These are phyloP conservation scores for Bremia lactucae DNA, from an alignment of 352 stramenopile species.

Conservation along the genomic window DNA sequence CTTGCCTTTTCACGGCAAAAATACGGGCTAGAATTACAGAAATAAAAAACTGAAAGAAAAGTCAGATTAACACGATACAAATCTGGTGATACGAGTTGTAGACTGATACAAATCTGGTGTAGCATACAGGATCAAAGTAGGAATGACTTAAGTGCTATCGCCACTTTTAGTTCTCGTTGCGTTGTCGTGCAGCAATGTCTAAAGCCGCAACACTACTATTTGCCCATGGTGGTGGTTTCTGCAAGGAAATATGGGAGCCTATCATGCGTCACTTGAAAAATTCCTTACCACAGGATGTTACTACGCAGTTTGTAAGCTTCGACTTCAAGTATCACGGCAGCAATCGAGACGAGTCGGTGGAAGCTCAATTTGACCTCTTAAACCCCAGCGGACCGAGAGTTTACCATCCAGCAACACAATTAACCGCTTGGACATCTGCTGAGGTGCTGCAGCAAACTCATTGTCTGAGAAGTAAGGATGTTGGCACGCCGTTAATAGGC, in stretches of 20 bases:
- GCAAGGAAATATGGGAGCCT: conserved; percentile 36
- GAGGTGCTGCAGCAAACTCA: conserved; percentile 23
- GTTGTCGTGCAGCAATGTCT: conserved; percentile 9
- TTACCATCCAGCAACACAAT: conserved; percentile 16
- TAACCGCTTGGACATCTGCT: conserved; percentile 12
- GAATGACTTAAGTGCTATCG: too few relatives aligned
- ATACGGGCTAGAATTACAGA: too few relatives aligned
- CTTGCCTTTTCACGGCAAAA: too few relatives aligned
- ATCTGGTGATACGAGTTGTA: too few relatives aligned
- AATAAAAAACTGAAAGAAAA: too few relatives aligned
- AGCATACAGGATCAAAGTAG: too few relatives aligned
- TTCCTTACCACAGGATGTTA: conserved; percentile 16
- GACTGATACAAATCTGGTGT: too few relatives aligned
- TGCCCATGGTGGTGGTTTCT: conserved; percentile 35
- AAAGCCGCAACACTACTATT: conserved; percentile 32
- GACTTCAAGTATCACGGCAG: conserved; percentile 44
- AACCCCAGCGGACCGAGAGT: conserved; percentile 22
- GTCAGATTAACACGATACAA: too few relatives aligned
- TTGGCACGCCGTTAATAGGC: conserved; percentile 25
- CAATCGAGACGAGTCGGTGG: conserved; percentile 29
- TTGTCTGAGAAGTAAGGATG: conserved; percentile 4
- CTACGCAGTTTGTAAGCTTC: conserved; percentile 21
- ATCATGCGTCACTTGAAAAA: conserved; percentile 26
- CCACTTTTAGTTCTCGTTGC: too few relatives aligned
- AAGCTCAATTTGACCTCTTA: conserved; percentile 15